Evolutionary conservation across 1,139 yeast genomes (phyloP).

Genomic region (Yamadazyma sp.): DNA sequence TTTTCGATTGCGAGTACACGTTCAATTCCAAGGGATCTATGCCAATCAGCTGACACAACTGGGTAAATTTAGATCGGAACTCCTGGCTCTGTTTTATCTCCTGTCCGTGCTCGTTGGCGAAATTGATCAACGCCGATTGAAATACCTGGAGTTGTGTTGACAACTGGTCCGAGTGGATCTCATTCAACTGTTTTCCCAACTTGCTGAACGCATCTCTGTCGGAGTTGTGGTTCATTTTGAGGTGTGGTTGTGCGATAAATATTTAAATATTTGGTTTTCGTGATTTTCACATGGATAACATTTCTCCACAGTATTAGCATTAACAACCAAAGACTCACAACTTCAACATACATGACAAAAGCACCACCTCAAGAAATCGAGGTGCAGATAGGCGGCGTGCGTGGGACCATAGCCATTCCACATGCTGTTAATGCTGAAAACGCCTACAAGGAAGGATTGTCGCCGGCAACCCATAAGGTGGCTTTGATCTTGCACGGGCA

Average conservation of each 20-base stretch:
- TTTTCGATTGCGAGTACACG: constrained; percentile 23
- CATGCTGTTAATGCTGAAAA: constrained; percentile 27
- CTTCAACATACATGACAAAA: no score
- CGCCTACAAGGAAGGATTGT: constrained; percentile 24
- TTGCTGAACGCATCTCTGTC: constrained; percentile 31
- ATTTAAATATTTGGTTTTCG: no score
- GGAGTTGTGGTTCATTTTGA: neutral
- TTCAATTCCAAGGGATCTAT: constrained; percentile 72
- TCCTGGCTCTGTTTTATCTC: constrained; percentile 66
- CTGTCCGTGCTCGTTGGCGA: constrained; percentile 61
- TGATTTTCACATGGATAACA: neutral
- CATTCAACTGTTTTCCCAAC: constrained; percentile 27
- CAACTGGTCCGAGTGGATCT: constrained; percentile 51
- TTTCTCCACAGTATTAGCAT: neutral
- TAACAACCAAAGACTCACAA: neutral
- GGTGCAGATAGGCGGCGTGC: constrained; percentile 38
- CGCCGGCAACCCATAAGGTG: constrained; percentile 40
- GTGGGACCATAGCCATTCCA: constrained; percentile 42
- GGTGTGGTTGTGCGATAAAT: no score
- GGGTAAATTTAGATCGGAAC: constrained; percentile 68
- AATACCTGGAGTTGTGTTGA: constrained; percentile 59
- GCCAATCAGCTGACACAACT: constrained; percentile 75
- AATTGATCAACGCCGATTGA: constrained; percentile 58
- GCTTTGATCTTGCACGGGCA: constrained; percentile 67
- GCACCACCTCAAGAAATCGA: constrained; percentile 32